Evolutionary conservation across 75 land plant genomes (phyloP).

Genomic region (Gnetum montanum): DNA sequence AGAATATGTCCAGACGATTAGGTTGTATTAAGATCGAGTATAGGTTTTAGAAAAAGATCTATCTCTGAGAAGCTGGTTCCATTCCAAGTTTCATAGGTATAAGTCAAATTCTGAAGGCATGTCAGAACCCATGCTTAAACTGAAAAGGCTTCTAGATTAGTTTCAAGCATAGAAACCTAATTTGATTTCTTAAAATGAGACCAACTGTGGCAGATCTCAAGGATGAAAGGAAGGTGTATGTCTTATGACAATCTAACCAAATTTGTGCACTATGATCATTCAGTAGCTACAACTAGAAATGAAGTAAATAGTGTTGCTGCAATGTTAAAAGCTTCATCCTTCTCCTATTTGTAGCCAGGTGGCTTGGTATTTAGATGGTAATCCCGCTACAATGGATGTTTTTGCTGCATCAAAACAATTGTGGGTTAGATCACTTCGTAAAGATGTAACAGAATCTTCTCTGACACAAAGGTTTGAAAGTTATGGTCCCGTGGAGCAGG

Average conservation of each 20-base stretch:
- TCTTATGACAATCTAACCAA: slow-evolving; percentile 11
- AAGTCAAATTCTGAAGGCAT: slow-evolving; percentile 21
- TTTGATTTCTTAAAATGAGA: slow-evolving; percentile 18
- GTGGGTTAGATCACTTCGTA: slow-evolving; percentile 66
- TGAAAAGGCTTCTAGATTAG: slow-evolving; percentile 38
- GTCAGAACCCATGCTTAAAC: slow-evolving; percentile 30
- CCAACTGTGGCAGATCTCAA: slow-evolving; percentile 23
- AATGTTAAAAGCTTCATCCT: slow-evolving; percentile 12
- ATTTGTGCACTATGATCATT: slow-evolving; percentile 4
- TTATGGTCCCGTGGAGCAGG: slow-evolving; percentile 59
- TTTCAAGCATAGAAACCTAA: slow-evolving; percentile 11
- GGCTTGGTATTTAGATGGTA: slow-evolving; percentile 62
- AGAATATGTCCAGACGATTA: slow-evolving; percentile 32
- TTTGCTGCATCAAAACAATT: slow-evolving; percentile 75
- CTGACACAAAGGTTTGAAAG: slow-evolving; percentile 63
- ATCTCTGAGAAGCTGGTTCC: slow-evolving; percentile 59
- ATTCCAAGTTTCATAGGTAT: slow-evolving; percentile 46
- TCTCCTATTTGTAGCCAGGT: slow-evolving; percentile 26
- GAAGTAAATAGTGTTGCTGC: slow-evolving; percentile 13
- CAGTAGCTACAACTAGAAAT: slow-evolving; percentile 2
- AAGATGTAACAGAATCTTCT: slow-evolving; percentile 46
- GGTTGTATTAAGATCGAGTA: slow-evolving; percentile 31
- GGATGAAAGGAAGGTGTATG: slow-evolving; percentile 12
- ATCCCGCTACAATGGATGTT: slow-evolving; percentile 66
- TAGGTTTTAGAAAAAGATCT: slow-evolving; percentile 66